These are phyloP conservation scores for Ogataea parapolymorpha DNA, from an alignment of 805 yeast species.

Conservation along the genomic window DNA sequence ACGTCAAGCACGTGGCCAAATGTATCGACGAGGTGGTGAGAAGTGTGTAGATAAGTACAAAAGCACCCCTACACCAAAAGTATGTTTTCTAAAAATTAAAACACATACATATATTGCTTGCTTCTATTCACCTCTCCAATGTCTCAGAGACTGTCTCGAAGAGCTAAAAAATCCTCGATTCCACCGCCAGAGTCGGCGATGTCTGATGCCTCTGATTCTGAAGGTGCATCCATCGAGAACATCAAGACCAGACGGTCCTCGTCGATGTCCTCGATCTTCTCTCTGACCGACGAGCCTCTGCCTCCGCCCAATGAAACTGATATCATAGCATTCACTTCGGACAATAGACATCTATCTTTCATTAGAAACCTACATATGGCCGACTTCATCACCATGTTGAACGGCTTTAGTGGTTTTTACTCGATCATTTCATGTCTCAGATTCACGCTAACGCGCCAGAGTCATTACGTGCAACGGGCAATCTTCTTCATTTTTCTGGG, in stretches of 20 bases:
- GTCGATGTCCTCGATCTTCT: slow-evolving; percentile 42
- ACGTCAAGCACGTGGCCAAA: slow-evolving; percentile 73
- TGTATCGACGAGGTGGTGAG: slow-evolving; percentile 77
- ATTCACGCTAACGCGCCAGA: slow-evolving; percentile 65
- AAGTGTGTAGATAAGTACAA: slow-evolving; percentile 2
- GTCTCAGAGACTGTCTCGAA: slow-evolving; percentile 15
- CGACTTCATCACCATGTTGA: slow-evolving; percentile 89
- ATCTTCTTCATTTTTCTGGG: slow-evolving; percentile 87
- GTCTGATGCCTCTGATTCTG: slow-evolving; percentile 26
- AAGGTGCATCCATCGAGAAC: slow-evolving; percentile 10
- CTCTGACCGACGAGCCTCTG: slow-evolving; percentile 52
- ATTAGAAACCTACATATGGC: slow-evolving; percentile 89
- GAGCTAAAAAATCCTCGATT: background rate
- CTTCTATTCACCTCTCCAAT: slow-evolving; percentile 4
- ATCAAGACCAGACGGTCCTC: slow-evolving; percentile 30
- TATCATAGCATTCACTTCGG: slow-evolving; percentile 75
- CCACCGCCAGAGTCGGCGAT: slow-evolving; percentile 20
- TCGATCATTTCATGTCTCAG: slow-evolving; percentile 83
- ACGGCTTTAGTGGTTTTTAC: slow-evolving; percentile 92
- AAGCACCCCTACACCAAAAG: slow-evolving; percentile 3
- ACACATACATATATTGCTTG: background rate
- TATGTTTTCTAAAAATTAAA: background rate
- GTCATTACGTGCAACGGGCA: slow-evolving; percentile 79
- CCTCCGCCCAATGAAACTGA: slow-evolving; percentile 79
- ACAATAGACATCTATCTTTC: slow-evolving; percentile 81